Base-by-base conservation (phyloP, 2,329 filamentous ascomycete genomes). In the Thermoascus crustaceus region DNA sequence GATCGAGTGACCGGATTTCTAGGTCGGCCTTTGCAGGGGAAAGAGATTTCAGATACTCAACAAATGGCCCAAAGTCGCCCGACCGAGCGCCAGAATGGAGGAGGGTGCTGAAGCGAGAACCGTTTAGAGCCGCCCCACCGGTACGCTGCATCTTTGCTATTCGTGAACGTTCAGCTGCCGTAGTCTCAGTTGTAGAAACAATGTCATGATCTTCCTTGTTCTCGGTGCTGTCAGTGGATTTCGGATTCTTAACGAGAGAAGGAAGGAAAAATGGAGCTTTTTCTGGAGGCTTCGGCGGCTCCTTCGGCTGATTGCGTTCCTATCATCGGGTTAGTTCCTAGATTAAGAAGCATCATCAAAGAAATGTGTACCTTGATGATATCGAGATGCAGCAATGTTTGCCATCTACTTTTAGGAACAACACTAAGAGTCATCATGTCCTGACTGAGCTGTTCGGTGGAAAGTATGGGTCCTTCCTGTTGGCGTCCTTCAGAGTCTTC, bases 181-280 rank as follows among this genome's bases (percentile, higher is more conserved):
- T 57, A 7, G 52, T 51, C 23, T 59, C 55, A 3, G 52, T 21
- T 10, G 53, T 46, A 7, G 49, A 47, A 25, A 61, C 53, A 20
- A 51, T 39, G 10, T 50, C 48, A 10, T n/a, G n/a, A n/a, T n/a
- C n/a, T n/a, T n/a, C n/a, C n/a, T n/a, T n/a, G n/a, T 53, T 58
- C 30, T 46, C 57, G 21, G 52, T 44, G n/a, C n/a, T n/a, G n/a
- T n/a, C n/a, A n/a, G n/a, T n/a, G n/a, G n/a, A n/a, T n/a, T n/a
- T n/a, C n/a, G n/a, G n/a, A n/a, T 51, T 46, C 13, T 52, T 45
- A 32, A 55, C 39, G 16, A 54, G 38, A 19, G 57, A 52, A 11
- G 87, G 85, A 3, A 96, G 71, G 69, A 96, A 96, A 70, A 96
- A 96, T 0, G 91, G 93, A 0, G 89, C 89, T 54, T 93, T 94